Evolutionary conservation across 2,329 filamentous ascomycete species (phyloP), one percentile per base, ranked within the genome.

Genomic region (Emergomyces pasteurianus): DNA sequence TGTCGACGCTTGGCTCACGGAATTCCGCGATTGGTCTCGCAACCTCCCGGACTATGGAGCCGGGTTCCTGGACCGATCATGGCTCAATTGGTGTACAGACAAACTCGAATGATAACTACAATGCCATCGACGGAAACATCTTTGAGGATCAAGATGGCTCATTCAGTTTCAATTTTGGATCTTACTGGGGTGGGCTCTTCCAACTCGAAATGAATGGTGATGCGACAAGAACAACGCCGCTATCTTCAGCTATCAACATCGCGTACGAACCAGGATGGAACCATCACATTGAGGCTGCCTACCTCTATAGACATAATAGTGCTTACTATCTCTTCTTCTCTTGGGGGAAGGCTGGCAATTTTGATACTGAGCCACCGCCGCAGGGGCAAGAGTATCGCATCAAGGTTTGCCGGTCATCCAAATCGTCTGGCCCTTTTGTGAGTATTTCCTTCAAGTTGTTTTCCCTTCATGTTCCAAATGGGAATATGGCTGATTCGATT

Each of bases 171-270:
- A 82, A 77, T 58, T 89, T 87, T 63, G 87, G 86, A 50, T 86
- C 83, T 50, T 89, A 87, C 77, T 90, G 86, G 85, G 73, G 75
- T 6, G 81, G 85, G 65, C 79, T 89, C 64, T 87, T 83, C 76
- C 81, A 85, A 68, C 80, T 84, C 0, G 71, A 76, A 42, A 58
- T 58, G 56, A 58, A 58, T 46, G 42, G 26, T n/a, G 56, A 58
- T 58, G 56, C 40, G 28, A 46, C 56, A 21, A 28, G n/a, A 47
- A 21, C 56, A 34, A 14, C 56, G 16, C 26, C 56, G 43, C 18
- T 47, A 18, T 58, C 56, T 42, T 46, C 56, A 10, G 56, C 56
- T 36, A 14, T 26, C 26, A 58, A 58, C 16, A n/a, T 58, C 28
- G 56, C 56, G 8, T 47, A 47, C 31, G 56, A 58, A 42, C 56